A percentile compares a stretch with the other conserved stretches of the same genome.
Evolutionary conservation across 2,329 filamentous ascomycete genomes (phyloP).

Genomic region (Fusarium redolens): DNA sequence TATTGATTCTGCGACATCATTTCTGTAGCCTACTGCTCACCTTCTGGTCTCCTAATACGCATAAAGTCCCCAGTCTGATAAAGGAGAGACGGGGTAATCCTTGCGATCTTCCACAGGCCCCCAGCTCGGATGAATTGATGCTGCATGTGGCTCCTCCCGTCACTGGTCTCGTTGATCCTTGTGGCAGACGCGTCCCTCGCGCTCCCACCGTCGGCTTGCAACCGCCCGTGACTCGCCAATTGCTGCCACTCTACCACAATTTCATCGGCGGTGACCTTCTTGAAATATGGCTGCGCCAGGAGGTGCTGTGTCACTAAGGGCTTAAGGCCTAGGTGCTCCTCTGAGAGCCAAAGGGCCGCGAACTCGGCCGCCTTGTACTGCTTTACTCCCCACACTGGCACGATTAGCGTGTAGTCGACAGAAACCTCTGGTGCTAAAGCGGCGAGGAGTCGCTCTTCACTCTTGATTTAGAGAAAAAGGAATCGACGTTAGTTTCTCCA

Average conservation of each 20-base stretch:
- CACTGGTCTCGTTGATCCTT: background rate
- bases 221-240: background rate
- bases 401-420: background rate
- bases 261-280: background rate
- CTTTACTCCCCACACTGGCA: background rate
- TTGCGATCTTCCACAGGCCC: background rate
- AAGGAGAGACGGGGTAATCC: background rate
- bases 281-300: background rate
- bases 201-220: rapidly evolving
- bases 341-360: background rate
- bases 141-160: background rate
- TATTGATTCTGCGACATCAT: background rate
- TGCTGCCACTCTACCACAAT: background rate
- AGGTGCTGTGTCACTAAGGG: background rate
- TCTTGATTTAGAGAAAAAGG: background rate
- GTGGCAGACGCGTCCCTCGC: background rate
- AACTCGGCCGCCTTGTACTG: background rate
- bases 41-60: background rate
- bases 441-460: background rate
- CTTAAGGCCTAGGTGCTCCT: background rate
- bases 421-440: background rate
- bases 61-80: background rate
- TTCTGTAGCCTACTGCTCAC: background rate
- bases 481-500: background rate
- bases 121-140: background rate